Percentiles rank a stretch among this genome's conserved stretches.
phyloP scores from a whole-genome alignment of 2,329 filamentous ascomycete genomes.

The Paradendryphiella salina region DNA sequence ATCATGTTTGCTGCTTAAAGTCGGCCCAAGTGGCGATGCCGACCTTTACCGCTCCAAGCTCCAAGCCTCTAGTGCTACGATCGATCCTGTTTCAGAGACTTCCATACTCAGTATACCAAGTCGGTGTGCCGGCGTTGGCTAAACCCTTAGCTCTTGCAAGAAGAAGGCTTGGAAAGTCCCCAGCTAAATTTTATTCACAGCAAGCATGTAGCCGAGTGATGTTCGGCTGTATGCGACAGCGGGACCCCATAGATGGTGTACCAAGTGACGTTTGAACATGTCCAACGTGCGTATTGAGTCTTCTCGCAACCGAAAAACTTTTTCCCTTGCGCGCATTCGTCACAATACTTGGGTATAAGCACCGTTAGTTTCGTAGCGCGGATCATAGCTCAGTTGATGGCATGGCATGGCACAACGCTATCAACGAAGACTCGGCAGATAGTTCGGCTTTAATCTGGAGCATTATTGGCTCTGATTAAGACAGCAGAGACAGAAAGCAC shows the following conservation, averaged over 20 bases:
- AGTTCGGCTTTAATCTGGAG: too few species aligned
- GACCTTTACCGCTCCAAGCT: conserved; percentile 27
- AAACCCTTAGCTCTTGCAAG: not conserved
- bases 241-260: too few species aligned
- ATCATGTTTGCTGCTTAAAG: not conserved
- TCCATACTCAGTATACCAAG: conserved; percentile 27
- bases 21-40: conserved; percentile 13
- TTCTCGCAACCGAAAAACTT: too few species aligned
- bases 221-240: not conserved
- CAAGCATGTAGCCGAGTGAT: too few species aligned
- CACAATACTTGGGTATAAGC: too few species aligned
- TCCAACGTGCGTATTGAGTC: too few species aligned
- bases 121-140: not conserved
- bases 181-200: not conserved
- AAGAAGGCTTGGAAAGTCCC: not conserved
- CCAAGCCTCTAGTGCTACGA: conserved; percentile 37
- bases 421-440: too few species aligned
- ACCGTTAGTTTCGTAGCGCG: too few species aligned
- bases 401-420: too few species aligned
- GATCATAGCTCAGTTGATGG: too few species aligned
- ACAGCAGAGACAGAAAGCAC: not conserved
- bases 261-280: too few species aligned
- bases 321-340: too few species aligned
- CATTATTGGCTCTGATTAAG: not conserved
- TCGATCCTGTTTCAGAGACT: conserved; percentile 20